These are phyloP conservation scores for Talaromyces sp. DNA, from an alignment of 2,329 filamentous ascomycete species.

Conservation along the genomic window DNA sequence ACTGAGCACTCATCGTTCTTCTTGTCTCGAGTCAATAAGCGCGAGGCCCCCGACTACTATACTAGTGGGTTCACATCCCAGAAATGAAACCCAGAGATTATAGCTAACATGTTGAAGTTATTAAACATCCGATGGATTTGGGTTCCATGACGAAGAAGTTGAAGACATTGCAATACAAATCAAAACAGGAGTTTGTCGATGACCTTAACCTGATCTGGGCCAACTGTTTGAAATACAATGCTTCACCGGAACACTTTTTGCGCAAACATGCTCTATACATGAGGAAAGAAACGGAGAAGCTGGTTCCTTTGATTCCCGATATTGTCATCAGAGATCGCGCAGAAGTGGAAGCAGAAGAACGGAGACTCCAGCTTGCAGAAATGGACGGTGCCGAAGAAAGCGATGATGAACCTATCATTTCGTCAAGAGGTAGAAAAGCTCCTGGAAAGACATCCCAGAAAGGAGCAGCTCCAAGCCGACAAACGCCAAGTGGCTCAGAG, in stretches of 20 bases:
- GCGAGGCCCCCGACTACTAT: slow-evolving; percentile 94
- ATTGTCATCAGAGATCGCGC: slow-evolving; percentile 85
- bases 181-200: slow-evolving; percentile 89
- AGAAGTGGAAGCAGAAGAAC: slow-evolving; percentile 82
- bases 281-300: slow-evolving; percentile 95
- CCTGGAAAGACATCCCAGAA: slow-evolving; percentile 75
- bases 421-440: slow-evolving; percentile 85
- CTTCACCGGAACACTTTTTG: slow-evolving; percentile 79
- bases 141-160: slow-evolving; percentile 98
- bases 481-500: slow-evolving; percentile 72
- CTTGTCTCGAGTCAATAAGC: slow-evolving; percentile 88
- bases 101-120: slow-evolving; percentile 56
- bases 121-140: slow-evolving; percentile 97
- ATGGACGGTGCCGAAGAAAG: slow-evolving; percentile 84
- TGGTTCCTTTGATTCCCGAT: slow-evolving; percentile 92
- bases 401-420: slow-evolving; percentile 98
- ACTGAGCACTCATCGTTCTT: slow-evolving; percentile 98
- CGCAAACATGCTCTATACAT: slow-evolving; percentile 93
- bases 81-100: not conserved
- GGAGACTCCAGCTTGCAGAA: slow-evolving; percentile 77
- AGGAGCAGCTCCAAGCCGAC: slow-evolving; percentile 61
- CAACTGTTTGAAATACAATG: slow-evolving; percentile 95
- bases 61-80: slow-evolving; percentile 59
- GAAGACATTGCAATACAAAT: slow-evolving; percentile 73
- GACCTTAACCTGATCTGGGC: slow-evolving; percentile 96